Evolutionary conservation across 192 early-diverging fungal species (phyloP).

Genomic region (Podochytrium sp.): DNA sequence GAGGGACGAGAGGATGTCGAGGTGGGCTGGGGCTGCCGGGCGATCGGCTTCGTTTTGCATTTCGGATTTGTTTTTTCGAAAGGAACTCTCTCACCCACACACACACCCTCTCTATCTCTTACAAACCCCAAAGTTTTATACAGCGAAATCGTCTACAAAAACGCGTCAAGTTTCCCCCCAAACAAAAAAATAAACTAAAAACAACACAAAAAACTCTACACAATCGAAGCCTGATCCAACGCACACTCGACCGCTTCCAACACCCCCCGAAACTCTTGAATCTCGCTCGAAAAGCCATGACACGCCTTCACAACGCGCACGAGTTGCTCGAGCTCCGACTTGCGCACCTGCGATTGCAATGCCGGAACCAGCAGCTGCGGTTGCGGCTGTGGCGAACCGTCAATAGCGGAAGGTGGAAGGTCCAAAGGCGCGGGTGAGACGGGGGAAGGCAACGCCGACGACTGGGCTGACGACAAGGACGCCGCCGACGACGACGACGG

Average conservation of each 20-base stretch:
- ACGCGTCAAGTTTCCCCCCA: neutral
- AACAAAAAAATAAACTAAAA: neutral
- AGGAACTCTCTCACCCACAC: neutral
- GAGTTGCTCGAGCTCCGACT: neutral
- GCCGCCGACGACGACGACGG: neutral
- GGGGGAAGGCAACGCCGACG: no score
- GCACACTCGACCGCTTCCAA: slow-evolving; percentile 1
- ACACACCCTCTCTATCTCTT: no score
- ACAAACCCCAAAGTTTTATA: no score
- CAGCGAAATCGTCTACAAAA: no score
- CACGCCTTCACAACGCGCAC: slow-evolving; percentile 9
- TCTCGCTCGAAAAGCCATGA: neutral
- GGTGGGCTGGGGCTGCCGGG: neutral
- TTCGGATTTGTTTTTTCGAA: neutral
- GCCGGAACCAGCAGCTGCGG: neutral
- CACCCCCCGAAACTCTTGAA: neutral
- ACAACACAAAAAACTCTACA: neutral
- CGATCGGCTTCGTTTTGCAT: neutral
- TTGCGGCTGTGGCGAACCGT: no score
- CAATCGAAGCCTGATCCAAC: neutral
- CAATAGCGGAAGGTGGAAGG: no score
- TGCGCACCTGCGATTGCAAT: neutral
- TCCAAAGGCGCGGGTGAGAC: no score
- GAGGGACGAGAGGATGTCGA: slow-evolving; percentile 8
- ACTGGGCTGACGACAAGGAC: no score